Conservation (phyloP, 208 protist species). For the Wallacemonas sp. region DNA sequence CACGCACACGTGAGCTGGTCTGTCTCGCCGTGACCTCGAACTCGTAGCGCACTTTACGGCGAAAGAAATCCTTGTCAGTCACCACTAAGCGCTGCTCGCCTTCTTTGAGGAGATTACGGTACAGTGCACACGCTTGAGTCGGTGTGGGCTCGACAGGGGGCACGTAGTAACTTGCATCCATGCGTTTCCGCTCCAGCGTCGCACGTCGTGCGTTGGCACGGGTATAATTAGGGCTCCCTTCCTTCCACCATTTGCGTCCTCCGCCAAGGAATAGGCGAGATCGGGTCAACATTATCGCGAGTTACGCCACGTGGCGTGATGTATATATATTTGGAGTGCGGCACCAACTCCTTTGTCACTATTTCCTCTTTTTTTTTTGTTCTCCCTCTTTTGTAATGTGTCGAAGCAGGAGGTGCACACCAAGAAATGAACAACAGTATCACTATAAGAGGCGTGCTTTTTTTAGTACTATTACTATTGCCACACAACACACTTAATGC, state of each 20-base stretch:
- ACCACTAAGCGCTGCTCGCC: constrained; percentile 47
- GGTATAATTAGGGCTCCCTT: constrained; percentile 68
- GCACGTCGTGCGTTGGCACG: constrained; percentile 66
- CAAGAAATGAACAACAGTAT: too few species aligned
- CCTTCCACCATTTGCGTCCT: constrained; percentile 72
- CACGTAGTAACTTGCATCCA: constrained; percentile 40
- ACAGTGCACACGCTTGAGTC: constrained; percentile 57
- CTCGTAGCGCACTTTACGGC: constrained; percentile 74
- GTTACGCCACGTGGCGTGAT: too few species aligned
- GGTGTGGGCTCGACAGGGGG: constrained; percentile 78
- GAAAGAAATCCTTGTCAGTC: constrained; percentile 78
- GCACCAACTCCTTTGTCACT: too few species aligned
- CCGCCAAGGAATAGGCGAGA: constrained; percentile 18
- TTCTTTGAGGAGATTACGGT: constrained; percentile 70
- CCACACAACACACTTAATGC: constrained; percentile 10
- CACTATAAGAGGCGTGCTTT: constrained; percentile 1
- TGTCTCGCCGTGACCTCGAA: constrained; percentile 87
- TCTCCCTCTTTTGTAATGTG: too few species aligned
- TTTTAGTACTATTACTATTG: constrained; percentile 7
- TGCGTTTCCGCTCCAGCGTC: constrained; percentile 60
- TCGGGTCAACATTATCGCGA: constrained; percentile 36
- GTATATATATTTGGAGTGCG: too few species aligned
- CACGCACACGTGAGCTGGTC: constrained; percentile 83
- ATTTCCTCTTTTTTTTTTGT: too few species aligned
- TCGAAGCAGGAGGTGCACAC: too few species aligned